Evolutionary conservation across 1,284 basidiomycete genomes (phyloP), one percentile per base, ranked within the genome.

Genomic region (Kalmanozyma brasiliensis): DNA sequence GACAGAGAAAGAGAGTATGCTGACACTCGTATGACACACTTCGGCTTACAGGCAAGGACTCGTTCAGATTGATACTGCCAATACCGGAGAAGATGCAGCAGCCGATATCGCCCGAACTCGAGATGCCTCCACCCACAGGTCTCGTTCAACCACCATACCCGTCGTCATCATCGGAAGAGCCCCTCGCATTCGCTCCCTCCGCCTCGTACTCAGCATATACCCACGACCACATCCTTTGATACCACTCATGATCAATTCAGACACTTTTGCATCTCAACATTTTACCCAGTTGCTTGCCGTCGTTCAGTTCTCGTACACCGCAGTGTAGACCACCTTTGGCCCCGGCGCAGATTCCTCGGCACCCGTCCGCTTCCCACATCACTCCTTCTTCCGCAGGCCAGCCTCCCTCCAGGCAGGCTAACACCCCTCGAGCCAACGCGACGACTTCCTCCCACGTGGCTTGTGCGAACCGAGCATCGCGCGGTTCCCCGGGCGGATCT

Each of bases 11-110:
- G 26, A 7, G 26, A 29, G 26, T 29, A 6, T 29, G 11, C 26
- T 29, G 26, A 29, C 78, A 84, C 13, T 32, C 14, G 14, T 11
- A 7, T 13, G 8, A 17, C 11, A 41, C 9, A 13, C 13, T 30
- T 11, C 16, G 35, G 20, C 20, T 30, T 30, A 20, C 52, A 75
- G 74, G 73, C 30, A 81, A 81, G 34, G 78, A 80, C 45, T 71
- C 68, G 9, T 81, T 78, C 46, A 55, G 79, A 2, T 58, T 81
- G 36, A 59, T 79, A 0, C 42, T 79, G 13, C 76, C 77, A 0
- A 49, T 77, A 17, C 71, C 73, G 20, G 17, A 24, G 4, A 9
- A 8, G 2, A 32, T 34, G 35, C 56, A 56, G 32, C 41, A 33
- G 11, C 48, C 58, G 4, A 49, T 57, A 35, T 22, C 57, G 16